phyloP scores from a whole-genome alignment of 2,329 filamentous ascomycete species.

The Aspergillus ochraceus region DNA sequence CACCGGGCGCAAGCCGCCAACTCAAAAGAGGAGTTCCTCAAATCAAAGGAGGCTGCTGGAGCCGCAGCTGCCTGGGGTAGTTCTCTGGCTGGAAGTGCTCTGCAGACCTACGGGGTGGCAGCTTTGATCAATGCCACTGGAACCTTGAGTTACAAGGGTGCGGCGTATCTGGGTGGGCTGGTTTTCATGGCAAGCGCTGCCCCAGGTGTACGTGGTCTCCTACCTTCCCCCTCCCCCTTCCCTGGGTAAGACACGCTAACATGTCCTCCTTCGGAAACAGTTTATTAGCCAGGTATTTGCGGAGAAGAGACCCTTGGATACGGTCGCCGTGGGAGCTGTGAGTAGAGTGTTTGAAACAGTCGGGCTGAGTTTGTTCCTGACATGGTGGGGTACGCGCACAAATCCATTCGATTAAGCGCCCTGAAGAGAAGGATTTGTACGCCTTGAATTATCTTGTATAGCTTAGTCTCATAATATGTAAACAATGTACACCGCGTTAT shows the following conservation, averaged over 20 bases:
- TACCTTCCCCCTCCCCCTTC: no score
- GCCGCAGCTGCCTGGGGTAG: slow-evolving; percentile 89
- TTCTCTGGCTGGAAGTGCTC: slow-evolving; percentile 80
- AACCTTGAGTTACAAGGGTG: slow-evolving; percentile 94
- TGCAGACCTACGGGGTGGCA: slow-evolving; percentile 87
- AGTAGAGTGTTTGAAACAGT: slow-evolving; percentile 91
- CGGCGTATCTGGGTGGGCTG: slow-evolving; percentile 85
- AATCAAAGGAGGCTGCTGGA: slow-evolving; percentile 85
- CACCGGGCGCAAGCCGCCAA: slow-evolving; percentile 87
- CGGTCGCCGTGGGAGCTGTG: slow-evolving; percentile 78
- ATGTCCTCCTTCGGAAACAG: slow-evolving; percentile 50
- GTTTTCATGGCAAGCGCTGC: slow-evolving; percentile 91
- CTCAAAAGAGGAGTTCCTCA: slow-evolving; percentile 94
- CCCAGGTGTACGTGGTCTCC: slow-evolving; percentile 66
- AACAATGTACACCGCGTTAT: background rate
- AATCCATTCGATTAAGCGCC: slow-evolving; percentile 77
- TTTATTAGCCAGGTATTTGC: slow-evolving; percentile 83
- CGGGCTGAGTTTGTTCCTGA: slow-evolving; percentile 86
- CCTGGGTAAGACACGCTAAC: background rate
- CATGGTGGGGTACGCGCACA: slow-evolving; percentile 96
- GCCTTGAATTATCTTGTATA: background rate
- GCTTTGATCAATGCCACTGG: slow-evolving; percentile 93
- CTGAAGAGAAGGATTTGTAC: background rate
- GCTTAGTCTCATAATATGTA: background rate
- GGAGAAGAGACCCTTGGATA: slow-evolving; percentile 90